These are phyloP conservation scores for Afroboletus lepidellus DNA, from an alignment of 1,284 basidiomycete genomes.

Conservation along the genomic window DNA sequence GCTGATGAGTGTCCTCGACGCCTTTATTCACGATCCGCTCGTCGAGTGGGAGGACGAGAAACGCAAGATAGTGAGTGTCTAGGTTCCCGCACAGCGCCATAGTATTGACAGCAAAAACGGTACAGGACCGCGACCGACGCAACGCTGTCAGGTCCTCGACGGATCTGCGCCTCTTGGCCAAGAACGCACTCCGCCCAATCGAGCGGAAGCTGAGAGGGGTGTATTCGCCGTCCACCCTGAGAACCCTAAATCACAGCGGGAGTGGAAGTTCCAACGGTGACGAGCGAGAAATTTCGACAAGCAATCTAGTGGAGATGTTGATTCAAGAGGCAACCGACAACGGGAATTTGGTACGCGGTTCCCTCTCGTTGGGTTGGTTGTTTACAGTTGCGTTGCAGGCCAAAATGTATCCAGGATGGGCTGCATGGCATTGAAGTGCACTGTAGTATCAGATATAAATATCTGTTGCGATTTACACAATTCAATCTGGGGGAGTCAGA, in stretches of 20 bases:
- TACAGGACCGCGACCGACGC: constrained; percentile 36
- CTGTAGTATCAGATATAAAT: not conserved
- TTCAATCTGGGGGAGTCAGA: not conserved
- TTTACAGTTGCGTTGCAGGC: constrained; percentile 40
- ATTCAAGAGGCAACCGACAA: constrained; percentile 84
- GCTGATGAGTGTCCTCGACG: constrained; percentile 94
- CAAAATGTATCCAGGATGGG: constrained; percentile 87
- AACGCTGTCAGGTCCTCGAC: constrained; percentile 48
- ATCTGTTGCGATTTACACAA: not conserved
- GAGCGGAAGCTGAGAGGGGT: constrained; percentile 82
- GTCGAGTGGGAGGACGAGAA: constrained; percentile 92
- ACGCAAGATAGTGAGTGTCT: constrained; percentile 49
- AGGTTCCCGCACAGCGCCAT: not conserved
- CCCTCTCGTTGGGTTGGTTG: not conserved
- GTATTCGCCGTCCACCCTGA: constrained; percentile 55
- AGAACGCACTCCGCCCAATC: constrained; percentile 76
- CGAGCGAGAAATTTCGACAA: constrained; percentile 71
- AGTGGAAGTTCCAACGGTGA: constrained; percentile 27
- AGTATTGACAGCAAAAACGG: not conserved
- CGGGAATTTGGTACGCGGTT: constrained; percentile 61
- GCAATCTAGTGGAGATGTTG: constrained; percentile 85
- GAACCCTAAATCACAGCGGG: constrained; percentile 28
- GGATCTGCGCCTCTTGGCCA: constrained; percentile 64
- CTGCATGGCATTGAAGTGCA: constrained; percentile 69
- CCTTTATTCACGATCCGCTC: constrained; percentile 96